These are phyloP conservation scores for Knoxdaviesia capensis DNA, from an alignment of 2,329 filamentous ascomycete genomes.

Conservation along the genomic window DNA sequence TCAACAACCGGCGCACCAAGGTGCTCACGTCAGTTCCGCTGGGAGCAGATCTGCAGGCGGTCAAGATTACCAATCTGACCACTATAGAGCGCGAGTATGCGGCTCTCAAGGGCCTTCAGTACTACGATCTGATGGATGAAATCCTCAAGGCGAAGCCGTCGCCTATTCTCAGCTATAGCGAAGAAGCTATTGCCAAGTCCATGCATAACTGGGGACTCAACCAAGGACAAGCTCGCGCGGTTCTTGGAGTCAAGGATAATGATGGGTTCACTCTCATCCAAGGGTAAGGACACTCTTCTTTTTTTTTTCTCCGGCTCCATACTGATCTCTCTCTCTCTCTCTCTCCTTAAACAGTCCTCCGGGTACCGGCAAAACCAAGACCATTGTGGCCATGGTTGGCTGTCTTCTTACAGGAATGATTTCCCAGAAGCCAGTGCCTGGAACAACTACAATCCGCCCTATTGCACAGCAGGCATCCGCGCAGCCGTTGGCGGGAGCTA, in stretches of 20 bases:
- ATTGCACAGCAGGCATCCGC: not conserved
- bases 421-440: conserved; percentile 7
- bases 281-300: conserved; percentile 30
- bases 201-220: conserved; percentile 72
- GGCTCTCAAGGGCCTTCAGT: conserved; percentile 73
- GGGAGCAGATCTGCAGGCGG: conserved; percentile 47
- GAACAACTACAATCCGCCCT: not conserved
- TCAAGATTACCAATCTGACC: conserved; percentile 82
- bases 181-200: conserved; percentile 48
- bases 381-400: conserved; percentile 89
- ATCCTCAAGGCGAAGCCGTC: conserved; percentile 79
- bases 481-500: not conserved
- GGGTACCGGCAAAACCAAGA: conserved; percentile 96
- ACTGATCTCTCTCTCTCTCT: not conserved
- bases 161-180: conserved; percentile 62
- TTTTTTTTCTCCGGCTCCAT: not conserved
- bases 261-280: conserved; percentile 95
- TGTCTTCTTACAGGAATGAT: conserved; percentile 48
- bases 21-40: conserved; percentile 19
- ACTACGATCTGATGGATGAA: conserved; percentile 90
- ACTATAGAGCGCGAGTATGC: conserved; percentile 93
- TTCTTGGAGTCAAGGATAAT: conserved; percentile 82
- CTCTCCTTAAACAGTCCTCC: conserved; percentile 40
- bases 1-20: conserved; percentile 42
- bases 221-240: conserved; percentile 71